A percentile compares a stretch with the other conserved stretches of the same genome.
phyloP scores from a whole-genome alignment of 345 rosid species.

The Erodium maritimum region DNA sequence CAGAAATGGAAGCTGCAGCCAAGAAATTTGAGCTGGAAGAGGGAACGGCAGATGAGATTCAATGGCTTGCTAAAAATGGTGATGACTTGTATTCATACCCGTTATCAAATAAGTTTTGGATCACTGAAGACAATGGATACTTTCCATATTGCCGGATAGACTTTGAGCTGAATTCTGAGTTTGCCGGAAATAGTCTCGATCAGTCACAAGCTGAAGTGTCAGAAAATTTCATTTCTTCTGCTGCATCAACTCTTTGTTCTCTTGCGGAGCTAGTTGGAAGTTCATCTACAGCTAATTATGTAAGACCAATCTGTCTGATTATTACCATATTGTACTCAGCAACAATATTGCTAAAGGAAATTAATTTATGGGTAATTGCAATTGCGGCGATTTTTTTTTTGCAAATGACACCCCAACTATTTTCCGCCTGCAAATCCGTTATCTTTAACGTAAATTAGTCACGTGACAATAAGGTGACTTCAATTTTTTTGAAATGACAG shows the following conservation, averaged over 20 bases:
- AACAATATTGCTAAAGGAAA: too few species aligned
- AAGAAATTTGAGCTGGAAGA: conserved; percentile 62
- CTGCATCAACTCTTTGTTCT: conserved; percentile 37
- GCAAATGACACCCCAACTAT: too few species aligned
- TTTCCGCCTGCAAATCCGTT: too few species aligned
- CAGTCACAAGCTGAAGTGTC: conserved; percentile 14
- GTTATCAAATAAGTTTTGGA: conserved; percentile 13
- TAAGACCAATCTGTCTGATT: conserved; percentile 28
- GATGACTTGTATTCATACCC: conserved; percentile 47
- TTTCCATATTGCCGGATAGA: conserved; percentile 54
- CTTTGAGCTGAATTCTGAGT: conserved; percentile 19
- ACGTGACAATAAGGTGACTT: too few species aligned
- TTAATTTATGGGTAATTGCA: too few species aligned
- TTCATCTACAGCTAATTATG: conserved; percentile 29
- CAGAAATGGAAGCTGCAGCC: conserved; percentile 79
- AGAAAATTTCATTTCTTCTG: conserved; percentile 26
- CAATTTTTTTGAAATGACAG: too few species aligned
- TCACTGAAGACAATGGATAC: conserved; percentile 41
- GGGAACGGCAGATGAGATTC: conserved; percentile 25
- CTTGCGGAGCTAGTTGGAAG: conserved; percentile 28
- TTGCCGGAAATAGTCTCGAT: conserved; percentile 6
- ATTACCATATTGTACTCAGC: neutral
- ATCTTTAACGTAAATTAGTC: too few species aligned
- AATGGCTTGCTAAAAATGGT: conserved; percentile 22
- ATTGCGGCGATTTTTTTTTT: too few species aligned